Conservation (phyloP, 352 stramenopile species). For the Pythium apleroticum region DNA sequence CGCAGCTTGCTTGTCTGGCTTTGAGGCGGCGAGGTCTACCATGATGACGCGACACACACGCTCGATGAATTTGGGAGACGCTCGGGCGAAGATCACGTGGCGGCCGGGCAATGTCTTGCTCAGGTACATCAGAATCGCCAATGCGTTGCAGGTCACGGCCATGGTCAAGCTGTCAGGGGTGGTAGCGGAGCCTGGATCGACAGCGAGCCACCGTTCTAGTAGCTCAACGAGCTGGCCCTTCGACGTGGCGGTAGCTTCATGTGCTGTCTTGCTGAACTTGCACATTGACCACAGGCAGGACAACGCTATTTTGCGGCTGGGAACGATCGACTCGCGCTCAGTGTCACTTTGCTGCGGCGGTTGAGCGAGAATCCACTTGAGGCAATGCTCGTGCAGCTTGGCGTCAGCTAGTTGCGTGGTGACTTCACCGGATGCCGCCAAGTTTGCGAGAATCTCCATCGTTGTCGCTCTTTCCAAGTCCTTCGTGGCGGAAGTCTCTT, state of each 20-base stretch:
- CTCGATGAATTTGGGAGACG: constrained; percentile 25
- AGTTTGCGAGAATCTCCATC: constrained; percentile 51
- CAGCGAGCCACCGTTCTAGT: constrained; percentile 33
- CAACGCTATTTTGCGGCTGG: constrained; percentile 29
- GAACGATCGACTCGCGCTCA: constrained; percentile 5
- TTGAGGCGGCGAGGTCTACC: constrained; percentile 3
- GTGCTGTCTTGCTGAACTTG: constrained; percentile 33
- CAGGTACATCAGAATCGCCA: constrained; percentile 32
- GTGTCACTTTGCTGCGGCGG: background rate
- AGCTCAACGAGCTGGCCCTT: constrained; percentile 27
- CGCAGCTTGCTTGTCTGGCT: constrained; percentile 5
- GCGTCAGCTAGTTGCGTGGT: constrained; percentile 30
- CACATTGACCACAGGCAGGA: constrained; percentile 41
- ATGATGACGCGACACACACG: constrained; percentile 26
- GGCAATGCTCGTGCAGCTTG: constrained; percentile 53
- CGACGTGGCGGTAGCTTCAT: constrained; percentile 25
- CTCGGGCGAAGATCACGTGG: constrained; percentile 24
- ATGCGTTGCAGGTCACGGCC: constrained; percentile 24
- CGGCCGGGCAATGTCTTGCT: constrained; percentile 31
- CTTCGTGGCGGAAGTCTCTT: constrained; percentile 18
- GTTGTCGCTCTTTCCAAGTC: constrained; percentile 26
- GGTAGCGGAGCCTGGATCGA: background rate
- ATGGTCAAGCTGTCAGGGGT: background rate
- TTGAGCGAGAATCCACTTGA: constrained; percentile 34
- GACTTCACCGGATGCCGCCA: constrained; percentile 35